Evolutionary conservation across 176 grass and related monocot species (phyloP), one percentile per base, ranked within the genome.

Genomic region (Oryza officinalis): DNA sequence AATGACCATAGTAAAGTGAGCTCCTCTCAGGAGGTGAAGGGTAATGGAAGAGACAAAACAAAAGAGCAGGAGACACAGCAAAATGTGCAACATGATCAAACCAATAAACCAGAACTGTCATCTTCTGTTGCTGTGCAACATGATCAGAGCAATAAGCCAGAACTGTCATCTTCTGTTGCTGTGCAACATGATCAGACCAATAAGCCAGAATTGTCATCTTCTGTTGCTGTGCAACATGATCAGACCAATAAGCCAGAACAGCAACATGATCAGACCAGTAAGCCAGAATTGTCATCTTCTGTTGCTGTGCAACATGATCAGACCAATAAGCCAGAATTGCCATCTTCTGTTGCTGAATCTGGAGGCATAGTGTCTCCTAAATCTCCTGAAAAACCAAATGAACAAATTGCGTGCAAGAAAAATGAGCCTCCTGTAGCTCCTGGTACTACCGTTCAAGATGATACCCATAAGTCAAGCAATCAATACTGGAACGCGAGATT

Each of bases 401-500:
- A 10, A 59, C 73, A 67, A 31, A 35, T 27, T 41, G 44, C 38
- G 12, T 64, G n/a, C 9, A 69, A 91, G 65, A 83, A 77, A 85
- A 52, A 57, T 68, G 71, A 86, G 38, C 74, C 85, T 69, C 67
- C 8, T 4, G 46, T 70, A 83, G 31, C 81, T 83, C 66, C 78
- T 73, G 64, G 25, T 28, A 46, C 60, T 43, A 9, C 70, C 5
- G 72, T 47, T 57, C 52, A 69, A 78, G 64, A 74, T 71, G 82
- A 86, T 83, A 27, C 22, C 57, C 22, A 52, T 87, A 85, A 71
- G 32, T 28, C 69, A 46, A 82, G 82, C 49, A 86, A 44, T 77
- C 59, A 84, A 45, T 88, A 93, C 85, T 95, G 85, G 87, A 92
- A 79, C 35, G 89, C 92, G 81, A 93, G 96, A 74, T 98, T 88